phyloP scores from a whole-genome alignment of 352 stramenopile species.

The Phytopythium mirpurense region DNA sequence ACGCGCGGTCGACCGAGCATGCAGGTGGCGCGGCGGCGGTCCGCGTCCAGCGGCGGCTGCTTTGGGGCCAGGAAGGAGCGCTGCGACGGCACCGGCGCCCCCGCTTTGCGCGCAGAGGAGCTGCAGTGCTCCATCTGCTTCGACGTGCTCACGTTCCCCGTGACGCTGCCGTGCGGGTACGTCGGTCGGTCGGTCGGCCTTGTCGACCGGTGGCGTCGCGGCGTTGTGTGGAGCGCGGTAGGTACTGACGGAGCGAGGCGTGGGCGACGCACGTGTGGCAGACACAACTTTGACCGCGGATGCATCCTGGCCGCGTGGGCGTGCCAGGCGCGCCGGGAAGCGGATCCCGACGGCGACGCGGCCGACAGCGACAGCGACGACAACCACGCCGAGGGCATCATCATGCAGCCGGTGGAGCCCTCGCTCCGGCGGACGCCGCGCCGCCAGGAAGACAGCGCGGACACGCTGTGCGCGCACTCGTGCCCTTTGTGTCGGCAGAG shows the following conservation, averaged over 20 bases:
- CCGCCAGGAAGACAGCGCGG: background rate
- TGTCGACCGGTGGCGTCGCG: background rate
- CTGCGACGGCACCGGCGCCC: background rate
- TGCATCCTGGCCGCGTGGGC: conserved; percentile 67
- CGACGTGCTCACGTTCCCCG: conserved; percentile 66
- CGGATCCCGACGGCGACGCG: background rate
- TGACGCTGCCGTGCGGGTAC: conserved; percentile 70
- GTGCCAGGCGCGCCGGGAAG: conserved; percentile 15
- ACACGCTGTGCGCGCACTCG: conserved; percentile 18
- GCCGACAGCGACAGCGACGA: conserved; percentile 10
- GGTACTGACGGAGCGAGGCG: background rate
- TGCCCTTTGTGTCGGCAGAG: conserved; percentile 67
- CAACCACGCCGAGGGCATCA: background rate
- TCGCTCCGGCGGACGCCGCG: background rate
- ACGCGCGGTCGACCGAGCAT: conserved; percentile 7
- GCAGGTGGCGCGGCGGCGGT: conserved; percentile 3
- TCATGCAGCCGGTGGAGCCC: conserved; percentile 1
- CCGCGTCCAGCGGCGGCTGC: background rate
- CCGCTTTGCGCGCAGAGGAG: conserved; percentile 29
- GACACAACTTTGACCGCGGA: conserved; percentile 81
- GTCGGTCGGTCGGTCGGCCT: too few relatives aligned
- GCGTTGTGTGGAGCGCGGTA: background rate
- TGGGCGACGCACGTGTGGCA: too few relatives aligned
- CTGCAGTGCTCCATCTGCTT: conserved; percentile 76
- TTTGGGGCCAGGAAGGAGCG: background rate